Percentiles rank a stretch among this genome's conserved stretches.
Conservation (phyloP, 192 early-diverging fungal genomes). For the Coemansia asiatica region DNA sequence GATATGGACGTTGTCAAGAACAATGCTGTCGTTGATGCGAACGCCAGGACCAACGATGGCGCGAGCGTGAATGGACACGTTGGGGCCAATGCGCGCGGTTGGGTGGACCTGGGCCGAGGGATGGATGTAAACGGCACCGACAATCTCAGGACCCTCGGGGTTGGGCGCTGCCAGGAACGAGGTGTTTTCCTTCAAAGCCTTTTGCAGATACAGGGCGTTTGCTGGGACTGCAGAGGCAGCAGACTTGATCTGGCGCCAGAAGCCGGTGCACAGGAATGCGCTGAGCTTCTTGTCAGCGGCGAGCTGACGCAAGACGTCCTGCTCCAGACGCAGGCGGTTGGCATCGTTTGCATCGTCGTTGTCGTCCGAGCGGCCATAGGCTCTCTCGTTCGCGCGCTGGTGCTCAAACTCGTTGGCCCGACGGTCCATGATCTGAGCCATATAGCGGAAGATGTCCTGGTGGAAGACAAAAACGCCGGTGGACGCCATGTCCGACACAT, state of each 20-base stretch:
- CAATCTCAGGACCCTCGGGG: slow-evolving; percentile 68
- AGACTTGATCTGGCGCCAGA: slow-evolving; percentile 98
- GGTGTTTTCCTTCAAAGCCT: slow-evolving; percentile 67
- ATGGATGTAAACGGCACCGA: slow-evolving; percentile 93
- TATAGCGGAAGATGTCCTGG: slow-evolving; percentile 80
- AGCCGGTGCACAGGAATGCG: slow-evolving; percentile 80
- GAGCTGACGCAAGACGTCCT: slow-evolving; percentile 87
- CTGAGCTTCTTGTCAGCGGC: slow-evolving; percentile 82
- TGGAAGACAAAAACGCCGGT: slow-evolving; percentile 96
- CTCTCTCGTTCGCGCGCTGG: slow-evolving; percentile 58
- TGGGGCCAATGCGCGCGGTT: slow-evolving; percentile 91
- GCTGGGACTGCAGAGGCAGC: slow-evolving; percentile 90
- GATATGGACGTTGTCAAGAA: slow-evolving; percentile 90
- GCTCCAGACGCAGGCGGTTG: slow-evolving; percentile 79
- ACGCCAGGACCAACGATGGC: slow-evolving; percentile 86
- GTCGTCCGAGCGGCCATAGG: slow-evolving; percentile 50
- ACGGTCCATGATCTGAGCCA: slow-evolving; percentile 74
- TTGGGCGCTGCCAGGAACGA: slow-evolving; percentile 52
- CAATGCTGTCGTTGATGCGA: slow-evolving; percentile 89
- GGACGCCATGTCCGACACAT: slow-evolving; percentile 91
- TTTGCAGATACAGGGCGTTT: slow-evolving; percentile 89
- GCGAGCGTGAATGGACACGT: slow-evolving; percentile 92
- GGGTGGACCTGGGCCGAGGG: slow-evolving; percentile 92
- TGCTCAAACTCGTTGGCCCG: slow-evolving; percentile 55
- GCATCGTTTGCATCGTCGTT: slow-evolving; percentile 56